phyloP scores from a whole-genome alignment of 83 land plant genomes.

The Picea mariana region DNA sequence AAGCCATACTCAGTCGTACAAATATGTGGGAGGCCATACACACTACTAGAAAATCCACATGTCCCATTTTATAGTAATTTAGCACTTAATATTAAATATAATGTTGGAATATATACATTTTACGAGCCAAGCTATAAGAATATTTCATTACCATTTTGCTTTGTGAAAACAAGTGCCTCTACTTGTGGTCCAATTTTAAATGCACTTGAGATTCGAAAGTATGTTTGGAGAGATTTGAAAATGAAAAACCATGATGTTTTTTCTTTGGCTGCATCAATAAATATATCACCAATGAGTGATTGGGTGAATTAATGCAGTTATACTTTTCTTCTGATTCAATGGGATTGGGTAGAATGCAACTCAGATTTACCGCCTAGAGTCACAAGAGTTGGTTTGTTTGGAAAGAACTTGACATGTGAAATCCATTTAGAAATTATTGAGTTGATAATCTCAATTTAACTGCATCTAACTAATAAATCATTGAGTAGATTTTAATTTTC shows the following conservation, averaged over 20 bases:
- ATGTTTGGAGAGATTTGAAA: constrained; percentile 7
- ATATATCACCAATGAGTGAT: constrained; percentile 17
- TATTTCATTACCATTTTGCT: constrained; percentile 48
- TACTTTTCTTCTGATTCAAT: constrained; percentile 60
- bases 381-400: constrained; percentile 49
- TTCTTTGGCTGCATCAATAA: no score
- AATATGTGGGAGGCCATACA: no score
- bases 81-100: constrained; percentile 54
- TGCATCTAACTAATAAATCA: constrained; percentile 14
- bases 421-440: constrained; percentile 43
- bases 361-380: constrained; percentile 48
- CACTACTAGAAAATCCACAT: neutral
- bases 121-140: constrained; percentile 62
- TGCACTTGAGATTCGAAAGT: constrained; percentile 63
- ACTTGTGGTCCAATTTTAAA: constrained; percentile 65
- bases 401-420: constrained; percentile 41
- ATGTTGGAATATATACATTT: constrained; percentile 55
- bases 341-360: constrained; percentile 79
- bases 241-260: no score
- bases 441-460: constrained; percentile 43
- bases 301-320: constrained; percentile 48
- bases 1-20: no score
- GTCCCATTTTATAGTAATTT: constrained; percentile 40
- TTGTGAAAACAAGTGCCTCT: constrained; percentile 42
- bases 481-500: no score